Evolutionary conservation across 2,329 filamentous ascomycete genomes (phyloP).

Genomic region (Aureobasidium lini): DNA sequence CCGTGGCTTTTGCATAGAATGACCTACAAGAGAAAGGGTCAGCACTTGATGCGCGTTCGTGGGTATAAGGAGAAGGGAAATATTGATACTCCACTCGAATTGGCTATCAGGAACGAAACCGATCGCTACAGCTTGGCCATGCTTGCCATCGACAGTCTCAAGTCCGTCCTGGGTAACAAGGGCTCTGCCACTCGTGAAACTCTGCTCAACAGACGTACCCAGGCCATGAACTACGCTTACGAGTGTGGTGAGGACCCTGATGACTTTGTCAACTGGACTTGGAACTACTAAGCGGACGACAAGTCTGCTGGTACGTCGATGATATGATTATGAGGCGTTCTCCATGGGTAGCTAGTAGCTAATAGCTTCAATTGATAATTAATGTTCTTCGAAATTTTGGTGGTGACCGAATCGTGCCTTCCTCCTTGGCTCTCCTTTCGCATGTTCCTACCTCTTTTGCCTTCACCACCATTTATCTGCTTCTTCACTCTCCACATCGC

Average conservation of each 20-base stretch:
- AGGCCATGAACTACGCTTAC: slow-evolving; percentile 56
- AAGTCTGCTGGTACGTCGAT: not conserved
- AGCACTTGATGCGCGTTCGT: slow-evolving; percentile 61
- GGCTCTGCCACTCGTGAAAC: slow-evolving; percentile 56
- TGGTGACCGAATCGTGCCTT: too few species aligned
- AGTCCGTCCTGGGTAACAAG: slow-evolving; percentile 52
- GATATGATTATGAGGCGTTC: not conserved
- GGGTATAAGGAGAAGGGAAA: slow-evolving; percentile 80
- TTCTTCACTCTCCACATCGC: too few species aligned
- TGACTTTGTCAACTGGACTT: slow-evolving; percentile 58
- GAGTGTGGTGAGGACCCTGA: slow-evolving; percentile 64
- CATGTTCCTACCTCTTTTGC: too few species aligned
- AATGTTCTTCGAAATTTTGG: not conserved
- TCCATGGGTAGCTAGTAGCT: not conserved
- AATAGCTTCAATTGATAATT: not conserved
- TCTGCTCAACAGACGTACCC: slow-evolving; percentile 58
- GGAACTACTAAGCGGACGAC: slow-evolving; percentile 40
- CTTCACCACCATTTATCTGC: too few species aligned
- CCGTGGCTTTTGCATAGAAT: slow-evolving; percentile 72
- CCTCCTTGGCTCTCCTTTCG: too few species aligned
- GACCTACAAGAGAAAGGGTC: slow-evolving; percentile 66
- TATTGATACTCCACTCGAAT: slow-evolving; percentile 71
- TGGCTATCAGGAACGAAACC: slow-evolving; percentile 69
- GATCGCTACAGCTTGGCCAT: slow-evolving; percentile 73
- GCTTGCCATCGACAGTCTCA: slow-evolving; percentile 64